These are phyloP conservation scores for Eucalyptus microcorys DNA, from an alignment of 345 rosid species.

Conservation along the genomic window DNA sequence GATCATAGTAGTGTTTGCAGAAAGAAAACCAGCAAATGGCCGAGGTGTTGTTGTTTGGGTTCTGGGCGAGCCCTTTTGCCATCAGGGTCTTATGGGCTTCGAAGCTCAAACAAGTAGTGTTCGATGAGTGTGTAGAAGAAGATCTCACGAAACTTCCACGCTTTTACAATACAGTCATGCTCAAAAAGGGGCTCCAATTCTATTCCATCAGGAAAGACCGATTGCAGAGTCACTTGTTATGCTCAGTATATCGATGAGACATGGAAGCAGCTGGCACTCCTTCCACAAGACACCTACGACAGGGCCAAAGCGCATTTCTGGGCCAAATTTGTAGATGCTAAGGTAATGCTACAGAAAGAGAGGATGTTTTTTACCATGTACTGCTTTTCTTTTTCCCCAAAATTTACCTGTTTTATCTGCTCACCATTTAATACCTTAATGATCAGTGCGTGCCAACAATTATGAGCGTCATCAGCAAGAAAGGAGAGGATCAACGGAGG, in stretches of 20 bases:
- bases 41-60: conserved; percentile 3
- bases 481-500: too few species aligned
- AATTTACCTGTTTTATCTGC: background rate
- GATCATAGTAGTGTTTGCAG: background rate
- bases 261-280: conserved; percentile 4
- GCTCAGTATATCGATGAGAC: conserved; percentile 6
- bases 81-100: conserved; percentile 3
- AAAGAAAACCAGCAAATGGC: background rate
- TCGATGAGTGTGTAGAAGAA: conserved; percentile 9
- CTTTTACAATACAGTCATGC: conserved; percentile 10
- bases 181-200: conserved; percentile 8
- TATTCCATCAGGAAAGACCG: conserved; percentile 9
- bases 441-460: conserved; percentile 3
- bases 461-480: background rate
- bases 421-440: background rate
- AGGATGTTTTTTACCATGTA: background rate
- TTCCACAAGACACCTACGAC: conserved; percentile 1
- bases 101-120: conserved; percentile 3
- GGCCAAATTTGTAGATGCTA: conserved; percentile 12
- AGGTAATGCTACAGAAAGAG: background rate
- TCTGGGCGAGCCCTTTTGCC: conserved; percentile 9
- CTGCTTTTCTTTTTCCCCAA: too few species aligned
- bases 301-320: conserved; percentile 12
- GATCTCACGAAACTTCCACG: conserved; percentile 1
- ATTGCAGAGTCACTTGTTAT: background rate